Evolutionary conservation across 176 grass and related monocot species (phyloP), one percentile per base, ranked within the genome.

Genomic region (Thinopyrum elongatum): DNA sequence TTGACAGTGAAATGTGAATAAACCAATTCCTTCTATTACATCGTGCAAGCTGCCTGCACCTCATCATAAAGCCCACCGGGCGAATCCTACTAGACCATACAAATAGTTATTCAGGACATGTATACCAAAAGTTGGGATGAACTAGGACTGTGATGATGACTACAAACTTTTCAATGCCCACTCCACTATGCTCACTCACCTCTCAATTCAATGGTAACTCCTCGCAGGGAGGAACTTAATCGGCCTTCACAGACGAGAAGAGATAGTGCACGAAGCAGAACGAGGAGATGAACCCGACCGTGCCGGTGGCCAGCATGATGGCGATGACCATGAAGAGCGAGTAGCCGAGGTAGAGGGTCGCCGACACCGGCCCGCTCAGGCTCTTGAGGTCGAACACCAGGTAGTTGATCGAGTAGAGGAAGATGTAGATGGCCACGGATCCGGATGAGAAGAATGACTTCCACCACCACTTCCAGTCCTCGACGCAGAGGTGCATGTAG

Each of bases 401-500:
- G 44, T 95, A 95, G 85, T 95, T 95, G 71, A 95, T 87, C 0
- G 93, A 95, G 88, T 95, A 95, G 36, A 95, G 74, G 88, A 95
- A 95, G 23, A 92, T 92, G 82, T 95, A 95, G 60, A 95, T 90
- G 5, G 93, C 93, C 34, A 95, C 93, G 1, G 93, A 92, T 22
- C 93, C 93, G 14, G 93, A 95, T 8, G 93, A 83, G 88, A 95
- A 95, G 90, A 95, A 95, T 2, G 93, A 92, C 76, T 95, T 95
- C 93, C 93, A 95, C 93, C 93, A 95, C 93, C 93, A 95, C 61
- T 90, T 92, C 93, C 93, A 95, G 71, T 95, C 93, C 80, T 95
- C 93, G 5, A 92, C 93, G 4, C 93, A 95, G 27, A 95, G 85
- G 59, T 95, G 93, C 93, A 95, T 95, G 83, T 95, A 95, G 15